These are phyloP conservation scores for Annona squamosa DNA, from an alignment of 164 flowering plant species.

Conservation along the genomic window DNA sequence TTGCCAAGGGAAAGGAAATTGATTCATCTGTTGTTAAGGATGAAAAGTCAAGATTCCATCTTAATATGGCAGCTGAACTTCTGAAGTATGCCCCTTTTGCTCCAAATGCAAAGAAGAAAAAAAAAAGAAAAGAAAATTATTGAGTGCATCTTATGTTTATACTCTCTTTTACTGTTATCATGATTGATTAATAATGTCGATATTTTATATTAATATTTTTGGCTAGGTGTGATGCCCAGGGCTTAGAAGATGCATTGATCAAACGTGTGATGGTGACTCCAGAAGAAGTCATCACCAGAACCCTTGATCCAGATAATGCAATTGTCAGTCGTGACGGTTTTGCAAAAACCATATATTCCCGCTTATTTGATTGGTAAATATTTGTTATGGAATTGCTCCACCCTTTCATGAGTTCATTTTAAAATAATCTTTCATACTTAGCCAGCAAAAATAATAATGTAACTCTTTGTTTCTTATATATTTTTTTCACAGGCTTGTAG, in stretches of 20 bases:
- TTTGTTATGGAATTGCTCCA: neutral
- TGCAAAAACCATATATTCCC: conserved; percentile 91
- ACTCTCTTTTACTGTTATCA: neutral
- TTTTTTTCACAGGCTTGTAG: conserved; percentile 67
- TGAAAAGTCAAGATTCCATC: conserved; percentile 86
- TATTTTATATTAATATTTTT: neutral
- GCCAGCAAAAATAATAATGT: neutral
- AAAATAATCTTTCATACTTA: neutral
- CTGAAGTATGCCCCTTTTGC: conserved; percentile 43
- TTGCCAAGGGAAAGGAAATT: conserved; percentile 83
- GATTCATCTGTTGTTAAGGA: conserved; percentile 97
- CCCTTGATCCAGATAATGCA: conserved; percentile 92
- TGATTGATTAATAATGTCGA: neutral
- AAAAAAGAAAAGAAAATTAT: too few relatives aligned
- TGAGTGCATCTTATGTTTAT: too few relatives aligned
- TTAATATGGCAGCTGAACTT: conserved; percentile 74
- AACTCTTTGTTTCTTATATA: neutral
- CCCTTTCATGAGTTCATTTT: neutral
- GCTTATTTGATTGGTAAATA: conserved; percentile 90
- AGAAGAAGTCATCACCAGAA: conserved; percentile 92
- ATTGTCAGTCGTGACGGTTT: conserved; percentile 84
- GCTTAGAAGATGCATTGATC: conserved; percentile 88
- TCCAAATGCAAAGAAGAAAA: neutral
- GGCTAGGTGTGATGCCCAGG: conserved; percentile 75
- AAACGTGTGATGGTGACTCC: conserved; percentile 97